Percentiles rank a stretch among this genome's conserved stretches.
Conservation (phyloP, 1,284 basidiomycete species). For the Puccinia horiana region DNA sequence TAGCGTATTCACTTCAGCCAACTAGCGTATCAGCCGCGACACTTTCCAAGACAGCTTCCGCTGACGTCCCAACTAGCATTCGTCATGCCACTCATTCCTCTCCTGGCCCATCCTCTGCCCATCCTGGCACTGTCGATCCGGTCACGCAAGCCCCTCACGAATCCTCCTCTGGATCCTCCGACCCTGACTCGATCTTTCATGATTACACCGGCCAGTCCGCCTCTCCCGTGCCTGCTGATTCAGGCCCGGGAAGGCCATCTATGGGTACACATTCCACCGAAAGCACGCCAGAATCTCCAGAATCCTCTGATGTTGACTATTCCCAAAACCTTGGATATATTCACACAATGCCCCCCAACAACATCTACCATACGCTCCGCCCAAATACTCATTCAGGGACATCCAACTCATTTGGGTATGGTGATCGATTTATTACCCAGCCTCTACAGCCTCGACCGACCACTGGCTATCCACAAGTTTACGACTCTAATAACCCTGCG, state of each 20-base stretch:
- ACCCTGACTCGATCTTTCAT: not conserved
- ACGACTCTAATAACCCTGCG: not conserved
- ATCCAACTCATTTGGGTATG: not conserved
- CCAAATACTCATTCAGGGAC: constrained; percentile 37
- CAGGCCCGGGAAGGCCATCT: not conserved
- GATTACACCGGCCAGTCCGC: not conserved
- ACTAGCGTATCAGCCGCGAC: not conserved
- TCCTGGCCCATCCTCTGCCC: constrained; percentile 1
- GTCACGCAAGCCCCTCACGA: constrained; percentile 13
- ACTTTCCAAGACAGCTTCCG: not conserved
- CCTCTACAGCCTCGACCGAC: not conserved
- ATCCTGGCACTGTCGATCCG: not conserved
- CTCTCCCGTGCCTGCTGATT: not conserved
- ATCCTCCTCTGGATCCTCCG: constrained; percentile 4
- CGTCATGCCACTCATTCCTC: constrained; percentile 8
- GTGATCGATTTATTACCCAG: not conserved
- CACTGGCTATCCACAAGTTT: not conserved
- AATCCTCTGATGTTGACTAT: not conserved
- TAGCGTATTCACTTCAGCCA: not conserved
- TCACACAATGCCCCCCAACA: not conserved
- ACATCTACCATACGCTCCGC: not conserved
- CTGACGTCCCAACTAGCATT: not conserved
- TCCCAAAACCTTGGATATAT: not conserved
- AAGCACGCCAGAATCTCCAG: constrained; percentile 15
- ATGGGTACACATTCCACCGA: constrained; percentile 9